A percentile compares a stretch with the other conserved stretches of the same genome.
phyloP scores from a whole-genome alignment of 768 basidiomycete species.

The Podaxis pistillaris region DNA sequence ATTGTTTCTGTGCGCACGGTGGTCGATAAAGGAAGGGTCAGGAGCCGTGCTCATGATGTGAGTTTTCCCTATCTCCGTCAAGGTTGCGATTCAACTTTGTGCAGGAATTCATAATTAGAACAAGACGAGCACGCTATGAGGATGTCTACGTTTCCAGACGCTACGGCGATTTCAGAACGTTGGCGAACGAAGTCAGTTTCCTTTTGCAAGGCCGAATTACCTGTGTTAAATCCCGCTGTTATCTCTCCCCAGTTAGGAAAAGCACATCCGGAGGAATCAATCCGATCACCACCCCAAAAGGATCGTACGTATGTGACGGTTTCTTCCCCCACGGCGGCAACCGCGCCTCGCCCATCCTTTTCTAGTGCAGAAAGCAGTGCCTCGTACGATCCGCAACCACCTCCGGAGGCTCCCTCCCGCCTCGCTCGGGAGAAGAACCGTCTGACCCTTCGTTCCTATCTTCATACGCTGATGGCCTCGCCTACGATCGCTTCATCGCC shows the following conservation, averaged over 20 bases:
- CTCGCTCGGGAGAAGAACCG: conserved; percentile 93
- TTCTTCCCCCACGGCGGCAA: conserved; percentile 25
- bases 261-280: conserved; percentile 78
- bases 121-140: conserved; percentile 63
- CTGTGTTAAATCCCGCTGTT: conserved; percentile 1
- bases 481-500: conserved; percentile 80
- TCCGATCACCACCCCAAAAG: conserved; percentile 84
- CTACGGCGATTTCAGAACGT: conserved; percentile 92
- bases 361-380: not conserved
- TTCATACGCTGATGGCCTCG: conserved; percentile 75
- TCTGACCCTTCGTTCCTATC: conserved; percentile 88
- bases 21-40: conserved; percentile 78
- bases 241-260: conserved; percentile 66
- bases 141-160: conserved; percentile 90
- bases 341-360: conserved; percentile 9
- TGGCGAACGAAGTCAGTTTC: conserved; percentile 71
- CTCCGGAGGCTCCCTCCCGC: conserved; percentile 35
- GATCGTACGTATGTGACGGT: conserved; percentile 72
- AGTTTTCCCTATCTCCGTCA: conserved; percentile 24
- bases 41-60: conserved; percentile 87
- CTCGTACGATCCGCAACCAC: not conserved
- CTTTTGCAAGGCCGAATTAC: not conserved
- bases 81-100: conserved; percentile 11
- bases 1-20: conserved; percentile 85
- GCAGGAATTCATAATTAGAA: conserved; percentile 95